Evolutionary conservation across 805 yeast genomes (phyloP).

Genomic region (Hanseniaspora thailandica): DNA sequence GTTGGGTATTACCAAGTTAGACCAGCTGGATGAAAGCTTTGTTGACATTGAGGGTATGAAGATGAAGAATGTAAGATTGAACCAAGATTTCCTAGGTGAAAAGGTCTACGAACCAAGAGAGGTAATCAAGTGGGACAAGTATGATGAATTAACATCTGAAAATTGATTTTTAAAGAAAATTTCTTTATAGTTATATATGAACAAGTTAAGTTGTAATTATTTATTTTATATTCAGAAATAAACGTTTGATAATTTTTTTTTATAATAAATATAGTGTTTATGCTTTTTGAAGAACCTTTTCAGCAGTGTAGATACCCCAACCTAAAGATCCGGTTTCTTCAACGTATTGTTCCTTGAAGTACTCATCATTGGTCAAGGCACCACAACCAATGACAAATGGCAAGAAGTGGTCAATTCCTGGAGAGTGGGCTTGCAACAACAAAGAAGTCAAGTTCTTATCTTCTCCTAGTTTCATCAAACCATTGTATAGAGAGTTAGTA

Average conservation of each 20-base stretch:
- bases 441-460: slow-evolving; percentile 27
- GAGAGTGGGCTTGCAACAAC: slow-evolving; percentile 46
- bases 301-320: slow-evolving; percentile 49
- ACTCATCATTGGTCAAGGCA: slow-evolving; percentile 28
- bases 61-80: slow-evolving; percentile 34
- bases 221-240: neutral
- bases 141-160: slow-evolving; percentile 26
- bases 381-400: slow-evolving; percentile 57
- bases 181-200: neutral
- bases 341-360: slow-evolving; percentile 38
- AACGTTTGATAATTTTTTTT: too few species aligned
- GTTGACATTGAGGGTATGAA: slow-evolving; percentile 45
- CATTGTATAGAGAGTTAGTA: slow-evolving; percentile 19
- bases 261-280: too few species aligned
- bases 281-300: neutral
- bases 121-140: slow-evolving; percentile 32
- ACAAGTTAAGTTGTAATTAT: neutral
- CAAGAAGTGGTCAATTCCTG: slow-evolving; percentile 62
- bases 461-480: slow-evolving; percentile 31
- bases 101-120: slow-evolving; percentile 47
- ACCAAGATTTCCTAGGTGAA: slow-evolving; percentile 45
- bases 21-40: slow-evolving; percentile 46
- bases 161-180: neutral
- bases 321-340: slow-evolving; percentile 41
- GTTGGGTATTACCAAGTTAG: slow-evolving; percentile 54